phyloP scores from a whole-genome alignment of 2,329 filamentous ascomycete species.

The Penicillium corylophilum region DNA sequence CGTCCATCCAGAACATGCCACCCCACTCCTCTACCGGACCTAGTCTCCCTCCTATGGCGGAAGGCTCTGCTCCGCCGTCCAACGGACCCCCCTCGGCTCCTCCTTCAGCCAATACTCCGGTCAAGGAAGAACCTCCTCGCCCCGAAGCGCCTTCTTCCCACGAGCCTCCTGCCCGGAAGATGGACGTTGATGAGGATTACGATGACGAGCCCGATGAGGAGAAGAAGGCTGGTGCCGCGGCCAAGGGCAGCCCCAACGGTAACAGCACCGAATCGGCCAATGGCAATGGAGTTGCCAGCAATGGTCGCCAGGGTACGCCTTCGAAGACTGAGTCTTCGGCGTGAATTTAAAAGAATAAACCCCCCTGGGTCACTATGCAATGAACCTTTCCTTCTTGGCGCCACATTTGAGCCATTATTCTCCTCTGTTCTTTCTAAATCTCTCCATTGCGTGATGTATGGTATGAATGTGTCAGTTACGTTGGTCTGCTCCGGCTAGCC shows the following conservation, averaged over 20 bases:
- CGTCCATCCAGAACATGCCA: slow-evolving; percentile 49
- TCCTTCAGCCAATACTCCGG: slow-evolving; percentile 52
- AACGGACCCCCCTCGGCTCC: slow-evolving; percentile 44
- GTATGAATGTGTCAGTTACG: slow-evolving; percentile 24
- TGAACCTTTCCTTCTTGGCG: neutral
- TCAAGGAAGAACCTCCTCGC: slow-evolving; percentile 56
- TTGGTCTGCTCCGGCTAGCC: slow-evolving; percentile 15
- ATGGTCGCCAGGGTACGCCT: slow-evolving; percentile 29
- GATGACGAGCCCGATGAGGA: slow-evolving; percentile 92
- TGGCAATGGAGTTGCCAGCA: slow-evolving; percentile 27
- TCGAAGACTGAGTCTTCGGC: slow-evolving; percentile 33
- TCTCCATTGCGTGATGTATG: slow-evolving; percentile 23
- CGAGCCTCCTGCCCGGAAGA: slow-evolving; percentile 87
- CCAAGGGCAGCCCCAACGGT: slow-evolving; percentile 38
- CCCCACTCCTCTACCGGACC: slow-evolving; percentile 49
- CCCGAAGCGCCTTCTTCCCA: slow-evolving; percentile 55
- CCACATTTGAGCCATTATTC: neutral
- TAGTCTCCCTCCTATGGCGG: slow-evolving; percentile 58
- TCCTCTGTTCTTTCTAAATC: slow-evolving; percentile 17
- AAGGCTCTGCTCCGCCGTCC: slow-evolving; percentile 40
- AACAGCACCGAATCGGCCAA: slow-evolving; percentile 28
- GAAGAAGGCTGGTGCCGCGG: slow-evolving; percentile 44
- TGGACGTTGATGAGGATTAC: slow-evolving; percentile 97
- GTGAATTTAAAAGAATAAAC: slow-evolving; percentile 19
- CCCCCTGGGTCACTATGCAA: neutral